Evolutionary conservation across 805 yeast genomes (phyloP).

Genomic region (Saturnispora mendoncae): DNA sequence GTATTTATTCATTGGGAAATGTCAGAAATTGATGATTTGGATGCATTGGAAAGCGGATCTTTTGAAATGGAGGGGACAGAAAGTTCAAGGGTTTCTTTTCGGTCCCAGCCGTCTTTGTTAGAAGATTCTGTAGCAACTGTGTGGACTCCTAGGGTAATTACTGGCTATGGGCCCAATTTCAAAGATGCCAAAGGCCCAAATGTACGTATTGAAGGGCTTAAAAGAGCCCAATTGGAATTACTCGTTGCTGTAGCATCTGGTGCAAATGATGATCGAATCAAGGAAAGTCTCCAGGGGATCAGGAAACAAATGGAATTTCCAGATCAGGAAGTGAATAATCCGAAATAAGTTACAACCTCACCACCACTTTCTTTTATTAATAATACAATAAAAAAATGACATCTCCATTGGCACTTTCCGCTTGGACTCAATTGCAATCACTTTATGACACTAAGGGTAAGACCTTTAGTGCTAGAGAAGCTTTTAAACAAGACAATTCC

Average conservation of each 20-base stretch:
- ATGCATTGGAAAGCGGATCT: slow-evolving; percentile 8
- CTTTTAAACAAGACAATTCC: slow-evolving; percentile 62
- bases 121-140: slow-evolving; percentile 2
- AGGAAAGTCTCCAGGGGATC: not conserved
- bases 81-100: not conserved
- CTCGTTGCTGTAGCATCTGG: slow-evolving; percentile 7
- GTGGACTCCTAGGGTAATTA: slow-evolving; percentile 2
- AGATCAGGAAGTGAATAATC: slow-evolving; percentile 1
- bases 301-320: slow-evolving; percentile 1
- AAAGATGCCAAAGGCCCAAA: not conserved
- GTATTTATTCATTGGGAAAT: not conserved
- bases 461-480: slow-evolving; percentile 62
- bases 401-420: slow-evolving; percentile 51
- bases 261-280: slow-evolving; percentile 1
- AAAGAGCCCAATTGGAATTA: slow-evolving; percentile 5
- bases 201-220: slow-evolving; percentile 1
- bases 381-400: slow-evolving; percentile 17
- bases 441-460: slow-evolving; percentile 66
- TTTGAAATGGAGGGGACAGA: not conserved
- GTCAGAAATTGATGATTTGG: slow-evolving; percentile 2
- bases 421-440: slow-evolving; percentile 73
- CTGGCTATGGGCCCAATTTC: not conserved
- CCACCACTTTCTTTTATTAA: not conserved
- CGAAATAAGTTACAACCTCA: not conserved
- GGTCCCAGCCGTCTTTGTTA: not conserved